Percentiles rank a stretch among this genome's conserved stretches.
Conservation (phyloP, 805 yeast species). For the Komagataella kurtzmanii region DNA sequence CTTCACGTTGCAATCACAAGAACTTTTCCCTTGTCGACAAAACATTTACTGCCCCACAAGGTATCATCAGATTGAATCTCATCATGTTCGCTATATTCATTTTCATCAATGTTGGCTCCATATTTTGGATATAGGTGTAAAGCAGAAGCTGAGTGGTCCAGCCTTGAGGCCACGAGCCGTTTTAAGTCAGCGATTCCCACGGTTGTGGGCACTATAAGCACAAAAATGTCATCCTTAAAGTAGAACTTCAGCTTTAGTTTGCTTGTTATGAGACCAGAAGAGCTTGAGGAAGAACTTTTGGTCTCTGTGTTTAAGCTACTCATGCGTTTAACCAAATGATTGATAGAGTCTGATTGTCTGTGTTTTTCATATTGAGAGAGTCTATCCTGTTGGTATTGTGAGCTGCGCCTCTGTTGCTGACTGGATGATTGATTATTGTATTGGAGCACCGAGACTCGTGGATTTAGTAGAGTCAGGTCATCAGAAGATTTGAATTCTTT, state of each 20-base stretch:
- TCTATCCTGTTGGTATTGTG: conserved; percentile 36
- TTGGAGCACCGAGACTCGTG: background rate
- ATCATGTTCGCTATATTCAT: conserved; percentile 8
- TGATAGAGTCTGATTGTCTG: conserved; percentile 4
- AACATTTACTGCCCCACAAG: conserved; percentile 13
- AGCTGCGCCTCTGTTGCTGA: conserved; percentile 19
- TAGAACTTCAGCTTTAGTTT: conserved; percentile 61
- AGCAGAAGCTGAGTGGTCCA: conserved; percentile 15
- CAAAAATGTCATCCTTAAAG: conserved; percentile 73
- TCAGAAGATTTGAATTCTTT: conserved; percentile 22
- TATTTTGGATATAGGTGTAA: conserved; percentile 14
- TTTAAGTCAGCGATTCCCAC: conserved; percentile 13
- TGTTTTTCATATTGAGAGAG: conserved; percentile 33
- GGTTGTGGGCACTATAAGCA: conserved; percentile 25
- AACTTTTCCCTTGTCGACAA: conserved; percentile 20
- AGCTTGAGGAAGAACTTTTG: background rate
- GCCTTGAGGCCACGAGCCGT: conserved; percentile 13
- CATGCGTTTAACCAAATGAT: conserved; percentile 7
- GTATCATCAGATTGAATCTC: conserved; percentile 10
- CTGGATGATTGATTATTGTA: conserved; percentile 17
- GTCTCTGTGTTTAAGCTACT: conserved; percentile 9
- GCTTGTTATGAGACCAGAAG: conserved; percentile 2
- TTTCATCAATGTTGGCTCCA: conserved; percentile 10
- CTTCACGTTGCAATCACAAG: conserved; percentile 8
- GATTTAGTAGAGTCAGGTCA: conserved; percentile 8